Evolutionary conservation across 169 alveolate species (phyloP).

Genomic region (Besnoitia besnoiti): DNA sequence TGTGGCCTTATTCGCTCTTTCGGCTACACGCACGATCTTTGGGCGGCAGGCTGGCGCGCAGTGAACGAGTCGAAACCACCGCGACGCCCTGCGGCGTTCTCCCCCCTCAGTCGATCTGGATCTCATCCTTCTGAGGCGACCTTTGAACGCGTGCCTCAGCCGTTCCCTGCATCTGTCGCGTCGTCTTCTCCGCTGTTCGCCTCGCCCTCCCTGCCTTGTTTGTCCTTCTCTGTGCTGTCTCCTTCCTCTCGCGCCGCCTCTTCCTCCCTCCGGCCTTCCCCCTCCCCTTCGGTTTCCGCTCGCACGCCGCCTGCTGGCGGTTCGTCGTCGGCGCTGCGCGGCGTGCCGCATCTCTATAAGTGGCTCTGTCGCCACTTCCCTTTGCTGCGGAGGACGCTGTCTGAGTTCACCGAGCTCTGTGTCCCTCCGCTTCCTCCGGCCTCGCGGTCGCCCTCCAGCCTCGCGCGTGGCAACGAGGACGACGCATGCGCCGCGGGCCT

Average conservation of each 20-base stretch:
- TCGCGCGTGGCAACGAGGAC: neutral
- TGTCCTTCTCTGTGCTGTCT: neutral
- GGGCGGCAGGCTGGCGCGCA: too few relatives aligned
- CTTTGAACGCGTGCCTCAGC: neutral
- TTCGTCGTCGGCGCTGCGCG: conserved; percentile 4
- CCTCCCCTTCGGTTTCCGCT: too few relatives aligned
- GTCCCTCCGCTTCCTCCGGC: neutral
- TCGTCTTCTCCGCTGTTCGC: neutral
- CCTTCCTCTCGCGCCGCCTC: neutral
- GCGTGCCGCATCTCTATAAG: conserved; percentile 58
- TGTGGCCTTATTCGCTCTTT: too few relatives aligned
- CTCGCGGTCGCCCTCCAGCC: neutral
- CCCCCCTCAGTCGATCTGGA: too few relatives aligned
- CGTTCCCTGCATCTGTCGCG: neutral
- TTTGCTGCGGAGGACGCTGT: neutral
- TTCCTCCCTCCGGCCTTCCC: neutral
- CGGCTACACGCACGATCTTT: too few relatives aligned
- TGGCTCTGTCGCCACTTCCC: conserved; percentile 66
- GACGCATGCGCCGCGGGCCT: neutral
- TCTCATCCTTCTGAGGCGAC: too few relatives aligned
- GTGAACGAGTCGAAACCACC: too few relatives aligned
- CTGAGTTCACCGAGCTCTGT: neutral
- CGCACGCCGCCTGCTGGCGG: too few relatives aligned
- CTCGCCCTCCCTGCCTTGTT: neutral
- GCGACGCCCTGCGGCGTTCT: too few relatives aligned